Evolutionary conservation across 306 rosid species (phyloP).

Genomic region (Inga leiocalycina): DNA sequence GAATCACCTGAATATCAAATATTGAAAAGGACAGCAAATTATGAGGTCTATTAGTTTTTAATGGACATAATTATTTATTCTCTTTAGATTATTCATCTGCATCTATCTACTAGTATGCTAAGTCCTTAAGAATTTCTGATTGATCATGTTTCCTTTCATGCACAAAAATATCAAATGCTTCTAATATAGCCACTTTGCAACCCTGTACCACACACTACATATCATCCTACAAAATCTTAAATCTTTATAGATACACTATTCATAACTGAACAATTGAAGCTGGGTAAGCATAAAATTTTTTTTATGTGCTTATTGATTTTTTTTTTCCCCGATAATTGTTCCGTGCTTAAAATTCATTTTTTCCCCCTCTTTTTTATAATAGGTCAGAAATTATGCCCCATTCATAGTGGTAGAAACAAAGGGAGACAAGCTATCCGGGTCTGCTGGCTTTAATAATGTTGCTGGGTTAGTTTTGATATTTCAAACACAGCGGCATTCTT

Average conservation of each 20-base stretch:
- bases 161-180: neutral
- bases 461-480: constrained; percentile 63
- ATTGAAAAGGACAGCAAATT: constrained; percentile 67
- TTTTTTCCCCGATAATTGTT: neutral
- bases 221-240: neutral
- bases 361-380: constrained; percentile 5
- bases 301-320: neutral
- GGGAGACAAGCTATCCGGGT: constrained; percentile 83
- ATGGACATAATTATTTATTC: neutral
- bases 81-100: neutral
- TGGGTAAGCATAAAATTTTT: neutral
- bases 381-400: constrained; percentile 82
- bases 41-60: constrained; percentile 61
- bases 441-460: constrained; percentile 75
- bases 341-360: neutral
- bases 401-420: constrained; percentile 75
- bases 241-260: neutral
- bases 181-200: neutral
- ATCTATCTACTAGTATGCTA: neutral
- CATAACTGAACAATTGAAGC: neutral
- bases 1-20: constrained; percentile 83
- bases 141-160: neutral
- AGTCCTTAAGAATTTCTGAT: neutral
- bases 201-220: neutral
- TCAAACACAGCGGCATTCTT: constrained; percentile 1